phyloP scores from a whole-genome alignment of 2,329 filamentous ascomycete genomes.

The Diaporthe destruens region DNA sequence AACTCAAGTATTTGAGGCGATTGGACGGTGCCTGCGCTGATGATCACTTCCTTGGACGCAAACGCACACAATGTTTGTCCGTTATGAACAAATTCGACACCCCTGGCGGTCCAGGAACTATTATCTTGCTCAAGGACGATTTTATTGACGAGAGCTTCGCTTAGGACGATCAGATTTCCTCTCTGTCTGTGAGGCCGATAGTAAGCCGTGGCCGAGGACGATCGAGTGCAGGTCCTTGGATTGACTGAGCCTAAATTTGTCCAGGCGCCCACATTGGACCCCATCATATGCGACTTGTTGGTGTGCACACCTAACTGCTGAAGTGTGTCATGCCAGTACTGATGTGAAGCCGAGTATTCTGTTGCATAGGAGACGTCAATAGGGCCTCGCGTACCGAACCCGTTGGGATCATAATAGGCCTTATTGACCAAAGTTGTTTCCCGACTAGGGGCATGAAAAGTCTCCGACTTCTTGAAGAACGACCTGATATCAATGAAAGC shows the following conservation, averaged over 20 bases:
- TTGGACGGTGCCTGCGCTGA: slow-evolving; percentile 69
- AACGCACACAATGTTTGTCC: slow-evolving; percentile 41
- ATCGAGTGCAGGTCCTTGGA: slow-evolving; percentile 51
- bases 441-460: slow-evolving; percentile 38
- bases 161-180: slow-evolving; percentile 57
- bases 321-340: slow-evolving; percentile 53
- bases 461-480: slow-evolving; percentile 52
- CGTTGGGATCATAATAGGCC: slow-evolving; percentile 43
- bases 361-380: slow-evolving; percentile 48
- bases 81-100: slow-evolving; percentile 48
- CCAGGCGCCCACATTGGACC: slow-evolving; percentile 56
- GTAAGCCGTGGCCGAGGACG: slow-evolving; percentile 59
- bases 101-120: slow-evolving; percentile 43
- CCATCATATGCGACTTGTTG: slow-evolving; percentile 52
- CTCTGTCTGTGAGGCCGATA: slow-evolving; percentile 57
- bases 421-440: slow-evolving; percentile 2
- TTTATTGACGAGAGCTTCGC: slow-evolving; percentile 56
- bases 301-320: slow-evolving; percentile 51
- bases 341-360: slow-evolving; percentile 45
- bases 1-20: slow-evolving; percentile 71
- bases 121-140: slow-evolving; percentile 52
- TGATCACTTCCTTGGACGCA: slow-evolving; percentile 62
- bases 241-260: slow-evolving; percentile 59
- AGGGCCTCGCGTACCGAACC: slow-evolving; percentile 48
- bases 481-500: slow-evolving; percentile 40